phyloP scores from a whole-genome alignment of 768 basidiomycete species.

The Floccularia luteovirens region DNA sequence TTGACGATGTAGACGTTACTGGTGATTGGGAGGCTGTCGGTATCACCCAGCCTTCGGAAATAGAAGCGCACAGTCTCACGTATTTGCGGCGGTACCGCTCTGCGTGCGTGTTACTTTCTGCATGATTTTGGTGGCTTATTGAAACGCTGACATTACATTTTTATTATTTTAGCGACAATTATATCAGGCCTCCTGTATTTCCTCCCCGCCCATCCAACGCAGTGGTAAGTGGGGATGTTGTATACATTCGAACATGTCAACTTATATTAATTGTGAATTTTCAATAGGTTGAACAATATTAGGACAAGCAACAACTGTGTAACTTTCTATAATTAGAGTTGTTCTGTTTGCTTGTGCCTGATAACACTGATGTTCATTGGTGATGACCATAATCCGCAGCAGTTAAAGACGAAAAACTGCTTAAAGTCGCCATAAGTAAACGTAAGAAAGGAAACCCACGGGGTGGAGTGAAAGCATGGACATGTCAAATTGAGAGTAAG shows the following conservation, averaged over 20 bases:
- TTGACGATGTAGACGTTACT: constrained; percentile 67
- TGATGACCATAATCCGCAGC: constrained; percentile 7
- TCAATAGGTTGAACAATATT: constrained; percentile 16
- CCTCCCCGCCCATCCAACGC: constrained; percentile 36
- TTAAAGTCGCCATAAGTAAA: not conserved
- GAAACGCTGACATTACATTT: constrained; percentile 12
- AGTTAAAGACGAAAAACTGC: constrained; percentile 7
- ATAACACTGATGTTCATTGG: not conserved
- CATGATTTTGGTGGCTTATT: constrained; percentile 6
- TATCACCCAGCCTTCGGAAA: constrained; percentile 64
- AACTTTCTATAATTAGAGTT: constrained; percentile 15
- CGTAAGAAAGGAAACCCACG: too few relatives aligned
- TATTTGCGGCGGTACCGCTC: constrained; percentile 87
- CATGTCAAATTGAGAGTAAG: constrained; percentile 5
- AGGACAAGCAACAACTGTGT: constrained; percentile 10
- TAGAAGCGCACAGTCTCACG: constrained; percentile 83
- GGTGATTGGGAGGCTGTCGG: constrained; percentile 85
- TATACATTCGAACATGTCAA: constrained; percentile 4
- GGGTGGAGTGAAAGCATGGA: not conserved
- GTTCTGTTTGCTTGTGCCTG: not conserved
- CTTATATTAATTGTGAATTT: constrained; percentile 4
- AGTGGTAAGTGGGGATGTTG: constrained; percentile 20
- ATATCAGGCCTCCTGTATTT: constrained; percentile 58
- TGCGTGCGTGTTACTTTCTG: constrained; percentile 51
- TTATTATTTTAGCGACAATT: constrained; percentile 44